Evolutionary conservation across 306 rosid genomes (phyloP).

Genomic region (Trifolium repens): DNA sequence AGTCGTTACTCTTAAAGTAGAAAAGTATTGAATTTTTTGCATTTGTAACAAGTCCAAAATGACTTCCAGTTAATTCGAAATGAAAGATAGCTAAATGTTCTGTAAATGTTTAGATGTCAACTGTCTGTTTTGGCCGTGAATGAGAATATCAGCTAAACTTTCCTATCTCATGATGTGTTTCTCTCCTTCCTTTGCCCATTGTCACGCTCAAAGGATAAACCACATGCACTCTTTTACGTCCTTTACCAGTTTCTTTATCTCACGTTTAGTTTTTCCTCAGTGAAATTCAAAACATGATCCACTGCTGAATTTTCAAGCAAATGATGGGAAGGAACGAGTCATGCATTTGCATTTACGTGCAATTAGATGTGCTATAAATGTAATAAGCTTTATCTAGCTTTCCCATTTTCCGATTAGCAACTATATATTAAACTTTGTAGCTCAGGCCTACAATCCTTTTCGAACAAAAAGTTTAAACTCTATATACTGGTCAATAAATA

Average conservation of each 20-base stretch:
- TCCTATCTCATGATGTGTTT: not conserved
- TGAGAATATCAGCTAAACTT: not conserved
- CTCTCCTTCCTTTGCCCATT: not conserved
- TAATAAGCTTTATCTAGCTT: slow-evolving; percentile 6
- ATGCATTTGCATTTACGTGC: slow-evolving; percentile 7
- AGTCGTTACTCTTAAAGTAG: not conserved
- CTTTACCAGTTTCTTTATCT: slow-evolving; percentile 10
- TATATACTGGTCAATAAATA: not conserved
- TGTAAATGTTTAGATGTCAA: not conserved
- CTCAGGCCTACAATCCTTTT: not conserved
- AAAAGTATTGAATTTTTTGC: not conserved
- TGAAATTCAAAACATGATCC: slow-evolving; percentile 6
- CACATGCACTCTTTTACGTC: not conserved
- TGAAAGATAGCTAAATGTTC: slow-evolving; percentile 6
- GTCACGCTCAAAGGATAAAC: slow-evolving; percentile 2
- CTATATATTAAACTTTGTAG: slow-evolving; percentile 7
- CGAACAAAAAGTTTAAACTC: not conserved
- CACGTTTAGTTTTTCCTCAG: not conserved
- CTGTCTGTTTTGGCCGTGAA: slow-evolving; percentile 7
- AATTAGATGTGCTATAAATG: slow-evolving; percentile 23
- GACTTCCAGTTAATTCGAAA: not conserved
- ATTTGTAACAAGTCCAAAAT: slow-evolving; percentile 8
- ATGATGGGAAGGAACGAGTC: slow-evolving; percentile 24
- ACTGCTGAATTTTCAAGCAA: slow-evolving; percentile 11
- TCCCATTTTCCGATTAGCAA: slow-evolving; percentile 7